Evolutionary conservation across 1,284 basidiomycete genomes (phyloP).

Genomic region (Puccinia hordei): DNA sequence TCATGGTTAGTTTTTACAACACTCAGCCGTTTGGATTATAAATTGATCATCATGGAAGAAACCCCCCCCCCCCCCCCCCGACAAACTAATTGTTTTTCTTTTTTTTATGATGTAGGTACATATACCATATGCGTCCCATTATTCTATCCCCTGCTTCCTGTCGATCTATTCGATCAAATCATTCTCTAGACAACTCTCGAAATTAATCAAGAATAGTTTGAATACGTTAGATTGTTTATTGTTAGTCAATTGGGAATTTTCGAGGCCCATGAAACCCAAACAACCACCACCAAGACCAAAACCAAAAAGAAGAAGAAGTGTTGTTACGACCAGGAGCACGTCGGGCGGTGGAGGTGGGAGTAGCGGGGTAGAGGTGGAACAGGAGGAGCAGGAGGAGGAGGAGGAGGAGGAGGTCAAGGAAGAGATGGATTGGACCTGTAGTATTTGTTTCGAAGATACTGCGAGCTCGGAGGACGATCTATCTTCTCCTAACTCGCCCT

Average conservation of each 20-base stretch:
- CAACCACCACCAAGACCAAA: neutral
- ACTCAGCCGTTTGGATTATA: no score
- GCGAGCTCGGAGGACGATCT: neutral
- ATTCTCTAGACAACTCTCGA: neutral
- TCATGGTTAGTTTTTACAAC: no score
- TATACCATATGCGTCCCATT: constrained; percentile 41
- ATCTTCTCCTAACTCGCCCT: neutral
- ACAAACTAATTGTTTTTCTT: no score
- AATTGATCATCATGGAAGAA: no score
- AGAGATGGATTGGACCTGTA: constrained; percentile 44
- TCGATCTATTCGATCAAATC: constrained; percentile 37
- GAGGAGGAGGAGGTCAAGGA: constrained; percentile 6
- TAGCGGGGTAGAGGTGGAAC: neutral
- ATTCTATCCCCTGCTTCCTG: constrained; percentile 39
- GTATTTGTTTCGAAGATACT: constrained; percentile 48
- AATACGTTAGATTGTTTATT: constrained; percentile 38
- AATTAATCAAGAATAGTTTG: constrained; percentile 12
- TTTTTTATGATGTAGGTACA: constrained; percentile 46
- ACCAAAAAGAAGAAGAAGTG: neutral
- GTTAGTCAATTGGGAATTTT: constrained; percentile 24
- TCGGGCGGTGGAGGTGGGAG: neutral
- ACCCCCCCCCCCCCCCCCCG: neutral
- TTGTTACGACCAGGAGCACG: no score
- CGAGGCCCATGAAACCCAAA: neutral
- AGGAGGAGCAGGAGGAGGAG: no score